phyloP scores from a whole-genome alignment of 768 basidiomycete species.

The Lactifluus echinatus region DNA sequence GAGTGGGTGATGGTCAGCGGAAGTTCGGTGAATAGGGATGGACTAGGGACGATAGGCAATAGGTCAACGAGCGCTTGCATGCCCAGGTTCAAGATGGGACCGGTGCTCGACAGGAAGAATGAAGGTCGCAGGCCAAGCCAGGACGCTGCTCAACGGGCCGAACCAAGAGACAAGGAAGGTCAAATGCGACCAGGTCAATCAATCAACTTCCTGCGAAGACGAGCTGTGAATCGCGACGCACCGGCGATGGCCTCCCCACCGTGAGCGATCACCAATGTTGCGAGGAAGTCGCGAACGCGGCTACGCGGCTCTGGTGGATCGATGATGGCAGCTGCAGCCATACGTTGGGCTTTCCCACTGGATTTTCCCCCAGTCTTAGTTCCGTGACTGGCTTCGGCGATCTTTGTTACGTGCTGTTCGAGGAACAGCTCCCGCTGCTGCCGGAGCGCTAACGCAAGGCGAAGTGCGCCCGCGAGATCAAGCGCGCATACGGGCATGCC shows the following conservation, averaged over 20 bases:
- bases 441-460: constrained; percentile 16
- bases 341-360: not conserved
- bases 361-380: not conserved
- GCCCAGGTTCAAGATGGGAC: constrained; percentile 2
- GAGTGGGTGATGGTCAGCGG: constrained; percentile 18
- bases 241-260: constrained; percentile 20
- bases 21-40: constrained; percentile 10
- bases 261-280: constrained; percentile 20
- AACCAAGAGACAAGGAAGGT: not conserved
- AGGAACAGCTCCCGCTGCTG: constrained; percentile 9
- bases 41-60: constrained; percentile 10
- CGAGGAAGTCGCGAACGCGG: constrained; percentile 15
- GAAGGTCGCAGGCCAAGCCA: constrained; percentile 20
- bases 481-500: constrained; percentile 15
- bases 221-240: constrained; percentile 2
- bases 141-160: constrained; percentile 1
- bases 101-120: constrained; percentile 14
- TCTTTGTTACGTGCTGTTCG: constrained; percentile 3
- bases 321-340: not conserved
- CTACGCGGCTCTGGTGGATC: constrained; percentile 4
- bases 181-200: not conserved
- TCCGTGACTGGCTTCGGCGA: not conserved
- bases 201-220: not conserved
- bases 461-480: constrained; percentile 16
- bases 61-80: constrained; percentile 14